Evolutionary conservation across 2,329 filamentous ascomycete genomes (phyloP).

Genomic region (Gaeumannomyces tritici): DNA sequence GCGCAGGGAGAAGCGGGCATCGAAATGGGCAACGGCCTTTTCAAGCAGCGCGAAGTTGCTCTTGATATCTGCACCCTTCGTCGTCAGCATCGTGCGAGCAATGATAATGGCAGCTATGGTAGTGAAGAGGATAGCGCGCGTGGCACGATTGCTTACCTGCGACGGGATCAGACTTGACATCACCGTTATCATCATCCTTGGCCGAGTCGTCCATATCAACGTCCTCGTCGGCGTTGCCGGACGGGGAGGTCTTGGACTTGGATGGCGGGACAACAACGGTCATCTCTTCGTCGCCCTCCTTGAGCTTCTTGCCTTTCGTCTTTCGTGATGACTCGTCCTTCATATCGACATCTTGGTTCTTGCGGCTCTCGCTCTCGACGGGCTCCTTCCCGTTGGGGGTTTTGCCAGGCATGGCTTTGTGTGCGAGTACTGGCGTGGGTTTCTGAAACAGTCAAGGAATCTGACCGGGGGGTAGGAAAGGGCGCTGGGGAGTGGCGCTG

Average conservation of each 20-base stretch:
- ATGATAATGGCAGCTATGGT: not conserved
- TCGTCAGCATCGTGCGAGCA: conserved; percentile 10
- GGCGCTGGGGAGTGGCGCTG: no score
- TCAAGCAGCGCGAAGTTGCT: conserved; percentile 88
- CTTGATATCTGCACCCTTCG: conserved; percentile 65
- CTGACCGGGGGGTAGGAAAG: not conserved
- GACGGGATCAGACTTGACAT: conserved; percentile 51
- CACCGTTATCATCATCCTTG: conserved; percentile 31
- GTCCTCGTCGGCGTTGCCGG: conserved; percentile 58
- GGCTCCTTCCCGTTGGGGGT: conserved; percentile 65
- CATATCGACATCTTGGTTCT: conserved; percentile 63
- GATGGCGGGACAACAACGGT: conserved; percentile 70
- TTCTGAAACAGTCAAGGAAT: not conserved
- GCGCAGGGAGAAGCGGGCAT: conserved; percentile 88
- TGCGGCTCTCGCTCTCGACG: conserved; percentile 55
- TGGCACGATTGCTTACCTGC: conserved; percentile 36
- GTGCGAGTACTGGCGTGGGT: conserved; percentile 6
- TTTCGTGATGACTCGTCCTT: conserved; percentile 48
- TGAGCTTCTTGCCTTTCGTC: conserved; percentile 55
- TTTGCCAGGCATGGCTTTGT: conserved; percentile 60
- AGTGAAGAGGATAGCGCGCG: not conserved
- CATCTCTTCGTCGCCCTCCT: conserved; percentile 72
- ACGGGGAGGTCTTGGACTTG: conserved; percentile 49
- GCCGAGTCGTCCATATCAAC: conserved; percentile 58
- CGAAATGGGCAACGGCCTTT: conserved; percentile 84